Conservation (phyloP, 257 asterid species). For the Solanum piurae region DNA sequence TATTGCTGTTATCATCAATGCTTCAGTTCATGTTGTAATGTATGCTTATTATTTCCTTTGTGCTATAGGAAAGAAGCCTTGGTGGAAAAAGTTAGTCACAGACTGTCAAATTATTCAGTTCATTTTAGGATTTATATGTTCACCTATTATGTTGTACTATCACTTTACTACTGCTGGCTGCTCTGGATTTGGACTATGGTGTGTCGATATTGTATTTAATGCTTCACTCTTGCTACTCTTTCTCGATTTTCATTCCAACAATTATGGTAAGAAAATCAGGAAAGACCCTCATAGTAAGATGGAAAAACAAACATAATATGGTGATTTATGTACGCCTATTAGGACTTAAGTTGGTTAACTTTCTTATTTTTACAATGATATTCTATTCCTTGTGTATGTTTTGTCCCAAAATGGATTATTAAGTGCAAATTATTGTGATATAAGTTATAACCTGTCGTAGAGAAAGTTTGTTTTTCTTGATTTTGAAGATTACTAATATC, state of each 20-base stretch:
- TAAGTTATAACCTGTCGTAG: neutral
- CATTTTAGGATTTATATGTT: conserved; percentile 48
- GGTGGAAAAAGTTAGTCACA: conserved; percentile 79
- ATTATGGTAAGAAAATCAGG: conserved; percentile 29
- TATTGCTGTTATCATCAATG: conserved; percentile 69
- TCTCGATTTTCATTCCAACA: conserved; percentile 48
- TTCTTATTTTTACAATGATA: neutral
- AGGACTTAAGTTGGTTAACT: neutral
- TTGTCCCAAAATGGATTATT: neutral
- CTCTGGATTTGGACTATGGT: conserved; percentile 72
- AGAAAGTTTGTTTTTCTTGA: no score
- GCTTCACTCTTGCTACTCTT: conserved; percentile 58
- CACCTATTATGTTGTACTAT: conserved; percentile 56
- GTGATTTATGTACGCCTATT: neutral
- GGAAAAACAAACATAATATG: neutral
- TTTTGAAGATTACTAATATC: neutral
- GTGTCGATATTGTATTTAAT: conserved; percentile 53
- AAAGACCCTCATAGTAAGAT: neutral
- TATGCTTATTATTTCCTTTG: conserved; percentile 59
- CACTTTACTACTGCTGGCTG: conserved; percentile 60
- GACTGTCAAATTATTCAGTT: conserved; percentile 70
- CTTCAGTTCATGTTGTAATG: conserved; percentile 77
- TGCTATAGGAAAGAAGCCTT: conserved; percentile 46
- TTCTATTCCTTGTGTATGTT: neutral
- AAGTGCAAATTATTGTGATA: neutral